A percentile compares a stretch with the other conserved stretches of the same genome.
Conservation (phyloP, 768 basidiomycete species). For the Lentinula edodes region DNA sequence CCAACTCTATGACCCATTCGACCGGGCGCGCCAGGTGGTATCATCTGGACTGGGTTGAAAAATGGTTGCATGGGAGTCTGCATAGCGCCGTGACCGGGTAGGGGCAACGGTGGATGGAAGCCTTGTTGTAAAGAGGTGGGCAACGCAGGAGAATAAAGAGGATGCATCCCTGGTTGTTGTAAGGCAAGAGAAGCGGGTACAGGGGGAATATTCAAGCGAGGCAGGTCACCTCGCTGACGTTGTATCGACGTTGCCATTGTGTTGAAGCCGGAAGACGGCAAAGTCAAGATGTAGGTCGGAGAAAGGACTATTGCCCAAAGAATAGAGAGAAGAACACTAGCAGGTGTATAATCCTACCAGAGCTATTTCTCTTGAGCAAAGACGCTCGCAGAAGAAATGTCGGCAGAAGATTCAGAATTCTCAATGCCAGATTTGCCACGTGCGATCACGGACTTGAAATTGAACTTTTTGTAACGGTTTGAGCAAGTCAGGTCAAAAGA, state of each 20-base stretch:
- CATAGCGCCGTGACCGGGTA: constrained; percentile 33
- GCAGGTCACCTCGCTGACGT: constrained; percentile 31
- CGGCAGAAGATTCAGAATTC: neutral
- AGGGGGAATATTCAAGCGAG: constrained; percentile 55
- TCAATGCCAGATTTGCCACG: neutral
- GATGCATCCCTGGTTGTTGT: constrained; percentile 49
- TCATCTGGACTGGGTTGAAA: constrained; percentile 46
- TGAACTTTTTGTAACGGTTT: too few species aligned
- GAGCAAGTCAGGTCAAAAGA: too few species aligned
- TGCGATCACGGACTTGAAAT: neutral
- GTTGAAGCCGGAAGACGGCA: neutral
- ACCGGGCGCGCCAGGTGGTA: constrained; percentile 41
- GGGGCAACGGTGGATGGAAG: constrained; percentile 52
- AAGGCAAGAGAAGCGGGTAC: constrained; percentile 30
- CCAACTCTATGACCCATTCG: constrained; percentile 44
- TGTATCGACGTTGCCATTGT: constrained; percentile 6
- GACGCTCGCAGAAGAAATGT: neutral
- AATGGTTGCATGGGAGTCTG: constrained; percentile 69
- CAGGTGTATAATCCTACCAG: neutral
- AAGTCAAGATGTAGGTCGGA: neutral
- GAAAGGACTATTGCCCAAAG: neutral
- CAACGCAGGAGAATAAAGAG: constrained; percentile 60
- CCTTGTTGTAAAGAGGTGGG: constrained; percentile 54
- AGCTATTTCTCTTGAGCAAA: constrained; percentile 1
- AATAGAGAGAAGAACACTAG: neutral